Evolutionary conservation across 371 early-diverging fungal species (phyloP), one percentile per base, ranked within the genome.

Genomic region (Actinomortierella ambigua): DNA sequence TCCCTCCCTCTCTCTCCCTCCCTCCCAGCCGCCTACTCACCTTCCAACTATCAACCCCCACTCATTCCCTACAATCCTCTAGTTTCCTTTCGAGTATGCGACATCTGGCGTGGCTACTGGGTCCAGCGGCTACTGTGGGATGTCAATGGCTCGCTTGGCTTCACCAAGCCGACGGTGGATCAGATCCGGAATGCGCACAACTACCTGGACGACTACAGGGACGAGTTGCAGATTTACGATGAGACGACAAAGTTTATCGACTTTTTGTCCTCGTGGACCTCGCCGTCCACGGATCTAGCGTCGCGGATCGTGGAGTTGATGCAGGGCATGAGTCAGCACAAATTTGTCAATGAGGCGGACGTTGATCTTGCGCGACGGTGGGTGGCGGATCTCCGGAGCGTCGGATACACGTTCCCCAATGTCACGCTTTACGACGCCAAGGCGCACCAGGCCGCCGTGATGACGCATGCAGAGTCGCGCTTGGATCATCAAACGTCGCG

Each of bases 41-140:
- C 15, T 15, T 41, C 44, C 44, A 20, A 15, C 44, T 6, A 20
- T 13, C 44, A 15, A 9, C 15, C 44, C 13, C 44, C 44, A 44
- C 44, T 44, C 44, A 6, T 20, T 20, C 44, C 13, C 44, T n/a
- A n/a, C n/a, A n/a, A n/a, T 15, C 17, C 29, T 7, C 39, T 42
- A 53, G 53, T 53, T 53, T 53, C 53, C 11, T 53, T 53, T 22
- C 41, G 54, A 29, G 54, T 53, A 11, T 53, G 54, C 22, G 54
- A 53, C 15, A 44, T 20, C 44, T 44, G 44, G n/a, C 41, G n/a
- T 20, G 44, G n/a, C 44, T 20, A 44, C 20, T 44, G 15, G 44
- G n/a, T n/a, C 44, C 44, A 44, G 44, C 44, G 20, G 44, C 44
- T 20, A n/a, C 44, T 15, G n/a, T 44, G 44, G 44, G 44, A 44